Percentiles rank a stretch among this genome's conserved stretches.
Evolutionary conservation across 768 basidiomycete genomes (phyloP).

Genomic region (Leccinum broughii): DNA sequence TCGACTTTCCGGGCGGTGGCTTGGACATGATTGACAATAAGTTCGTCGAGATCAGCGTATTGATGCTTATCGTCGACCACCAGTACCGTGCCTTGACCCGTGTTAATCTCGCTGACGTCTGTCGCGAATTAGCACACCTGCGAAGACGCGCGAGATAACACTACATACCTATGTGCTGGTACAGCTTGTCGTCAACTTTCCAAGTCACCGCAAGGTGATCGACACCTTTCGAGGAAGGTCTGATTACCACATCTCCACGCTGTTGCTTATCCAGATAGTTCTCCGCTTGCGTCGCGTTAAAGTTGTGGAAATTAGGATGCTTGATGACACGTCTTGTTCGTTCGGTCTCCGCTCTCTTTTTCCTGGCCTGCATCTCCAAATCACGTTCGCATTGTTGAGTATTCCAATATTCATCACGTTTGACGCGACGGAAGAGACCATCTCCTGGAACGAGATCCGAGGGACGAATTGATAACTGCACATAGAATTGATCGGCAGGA

Average conservation of each 20-base stretch:
- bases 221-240: conserved; percentile 91
- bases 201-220: conserved; percentile 97
- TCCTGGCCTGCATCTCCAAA: conserved; percentile 69
- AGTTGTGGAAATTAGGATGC: conserved; percentile 97
- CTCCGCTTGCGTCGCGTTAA: conserved; percentile 89
- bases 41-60: conserved; percentile 93
- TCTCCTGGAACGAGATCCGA: conserved; percentile 65
- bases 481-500: conserved; percentile 59
- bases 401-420: conserved; percentile 66
- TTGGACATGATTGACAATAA: conserved; percentile 96
- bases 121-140: conserved; percentile 8
- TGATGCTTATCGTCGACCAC: conserved; percentile 75
- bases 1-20: conserved; percentile 92
- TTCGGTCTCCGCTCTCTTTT: conserved; percentile 83
- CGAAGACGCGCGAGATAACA: neutral
- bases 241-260: conserved; percentile 93
- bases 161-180: conserved; percentile 89
- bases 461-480: conserved; percentile 74
- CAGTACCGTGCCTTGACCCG: conserved; percentile 67
- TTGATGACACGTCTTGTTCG: conserved; percentile 85
- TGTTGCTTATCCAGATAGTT: conserved; percentile 86
- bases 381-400: conserved; percentile 63
- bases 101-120: conserved; percentile 85
- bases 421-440: conserved; percentile 56
- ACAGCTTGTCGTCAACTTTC: conserved; percentile 96